Evolutionary conservation across 2,329 filamentous ascomycete species (phyloP).

Genomic region (Diplodia corticola): DNA sequence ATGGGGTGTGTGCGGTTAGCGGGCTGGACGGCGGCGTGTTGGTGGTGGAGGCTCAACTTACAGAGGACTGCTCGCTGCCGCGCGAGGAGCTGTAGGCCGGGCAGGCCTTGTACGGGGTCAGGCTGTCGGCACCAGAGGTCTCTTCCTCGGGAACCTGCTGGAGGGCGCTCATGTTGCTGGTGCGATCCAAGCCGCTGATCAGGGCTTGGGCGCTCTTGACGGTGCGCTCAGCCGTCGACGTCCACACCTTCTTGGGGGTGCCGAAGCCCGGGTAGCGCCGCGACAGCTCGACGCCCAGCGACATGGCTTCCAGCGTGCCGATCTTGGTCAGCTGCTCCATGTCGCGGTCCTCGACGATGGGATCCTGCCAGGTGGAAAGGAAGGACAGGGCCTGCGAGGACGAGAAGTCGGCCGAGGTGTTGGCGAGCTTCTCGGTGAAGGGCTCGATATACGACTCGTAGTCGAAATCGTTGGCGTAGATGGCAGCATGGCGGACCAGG

Average conservation of each 20-base stretch:
- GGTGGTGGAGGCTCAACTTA: conserved; percentile 25
- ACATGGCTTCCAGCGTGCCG: conserved; percentile 61
- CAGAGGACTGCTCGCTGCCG: conserved; percentile 56
- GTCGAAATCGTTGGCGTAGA: conserved; percentile 55
- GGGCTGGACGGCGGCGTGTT: neutral
- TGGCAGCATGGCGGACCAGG: conserved; percentile 53
- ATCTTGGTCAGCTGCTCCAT: conserved; percentile 61
- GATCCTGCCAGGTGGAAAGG: conserved; percentile 57
- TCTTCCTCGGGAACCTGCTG: conserved; percentile 58
- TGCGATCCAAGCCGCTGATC: conserved; percentile 57
- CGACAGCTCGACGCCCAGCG: conserved; percentile 59
- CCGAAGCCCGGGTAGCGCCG: conserved; percentile 59
- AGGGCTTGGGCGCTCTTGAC: conserved; percentile 59
- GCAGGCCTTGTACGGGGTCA: conserved; percentile 67
- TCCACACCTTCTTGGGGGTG: conserved; percentile 59
- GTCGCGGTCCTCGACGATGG: conserved; percentile 56
- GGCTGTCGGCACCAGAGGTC: conserved; percentile 58
- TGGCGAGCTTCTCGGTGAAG: conserved; percentile 57
- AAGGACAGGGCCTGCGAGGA: conserved; percentile 58
- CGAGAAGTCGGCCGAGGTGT: conserved; percentile 60
- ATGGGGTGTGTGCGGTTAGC: conserved; percentile 1
- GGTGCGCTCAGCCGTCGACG: conserved; percentile 64
- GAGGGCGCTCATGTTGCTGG: conserved; percentile 56
- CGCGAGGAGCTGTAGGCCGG: conserved; percentile 61
- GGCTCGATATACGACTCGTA: conserved; percentile 54